These are phyloP conservation scores for Microbotryomycetes sp. DNA, from an alignment of 1,284 basidiomycete genomes.

Conservation along the genomic window DNA sequence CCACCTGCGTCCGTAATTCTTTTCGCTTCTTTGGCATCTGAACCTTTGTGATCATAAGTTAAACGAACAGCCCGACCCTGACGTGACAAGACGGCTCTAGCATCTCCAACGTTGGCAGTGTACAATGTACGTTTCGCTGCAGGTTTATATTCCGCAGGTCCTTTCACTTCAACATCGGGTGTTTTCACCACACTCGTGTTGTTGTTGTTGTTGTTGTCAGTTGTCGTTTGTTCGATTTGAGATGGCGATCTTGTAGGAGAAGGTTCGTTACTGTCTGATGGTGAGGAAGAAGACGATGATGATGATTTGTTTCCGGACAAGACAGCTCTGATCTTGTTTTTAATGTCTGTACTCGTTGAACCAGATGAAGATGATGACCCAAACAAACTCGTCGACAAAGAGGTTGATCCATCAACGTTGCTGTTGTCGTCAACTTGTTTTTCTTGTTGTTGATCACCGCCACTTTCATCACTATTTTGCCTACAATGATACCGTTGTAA, in stretches of 20 bases:
- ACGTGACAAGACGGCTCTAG: conserved; percentile 72
- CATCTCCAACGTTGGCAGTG: conserved; percentile 93
- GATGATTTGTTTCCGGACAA: neutral
- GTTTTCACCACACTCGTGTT: neutral
- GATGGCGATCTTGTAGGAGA: too few relatives aligned
- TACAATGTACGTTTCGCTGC: conserved; percentile 65
- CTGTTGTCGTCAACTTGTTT: neutral
- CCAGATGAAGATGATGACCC: neutral
- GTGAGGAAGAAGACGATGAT: neutral
- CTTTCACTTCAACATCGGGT: conserved; percentile 15
- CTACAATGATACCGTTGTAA: too few relatives aligned
- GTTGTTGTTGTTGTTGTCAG: neutral
- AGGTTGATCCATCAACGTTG: neutral
- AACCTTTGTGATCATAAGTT: conserved; percentile 98
- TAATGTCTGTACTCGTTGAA: neutral
- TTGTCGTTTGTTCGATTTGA: neutral
- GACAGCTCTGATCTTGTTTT: conserved; percentile 18
- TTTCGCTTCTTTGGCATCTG: conserved; percentile 93
- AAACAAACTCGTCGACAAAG: neutral
- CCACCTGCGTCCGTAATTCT: conserved; percentile 96
- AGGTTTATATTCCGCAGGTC: conserved; percentile 24
- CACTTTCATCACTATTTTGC: neutral
- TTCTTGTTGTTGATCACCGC: neutral
- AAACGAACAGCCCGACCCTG: conserved; percentile 82
- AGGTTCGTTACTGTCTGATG: too few relatives aligned